Base-by-base conservation (phyloP, 768 basidiomycete species). In the Suillus americanus region DNA sequence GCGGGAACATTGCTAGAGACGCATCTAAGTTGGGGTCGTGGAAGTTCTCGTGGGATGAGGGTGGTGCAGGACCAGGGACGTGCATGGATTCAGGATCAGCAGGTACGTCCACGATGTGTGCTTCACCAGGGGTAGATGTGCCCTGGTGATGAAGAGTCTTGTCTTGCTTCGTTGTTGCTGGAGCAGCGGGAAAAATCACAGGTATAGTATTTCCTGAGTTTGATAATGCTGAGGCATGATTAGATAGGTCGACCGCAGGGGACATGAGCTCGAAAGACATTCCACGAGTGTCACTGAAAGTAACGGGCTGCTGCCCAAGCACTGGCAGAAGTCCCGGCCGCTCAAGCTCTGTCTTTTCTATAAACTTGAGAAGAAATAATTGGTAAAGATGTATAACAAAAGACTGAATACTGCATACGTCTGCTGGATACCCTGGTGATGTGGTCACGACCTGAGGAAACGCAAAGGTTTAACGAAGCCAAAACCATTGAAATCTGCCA, bases 351-450 rank as follows among this genome's bases (percentile, higher is more conserved):
- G 64, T 67, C 9, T 50, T 70, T 65, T 68, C 65, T 66, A 72
- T 66, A 66, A 75, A 67, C 75, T 76, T 60, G 6, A 13, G 37
- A 65, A 45, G 51, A 41, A 2, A 50, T 28, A 62, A 56, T 51
- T 45, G 48, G 65, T 57, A 53, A n/a, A 33, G 33, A 65, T 68
- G 69, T 23, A 43, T 8, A n/a, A 51, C 20, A 12, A 56, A 51
- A 38, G 40, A 45, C 54, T 45, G 33, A 54, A 37, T 48, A 5
- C 13, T 2, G 78, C 87, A 63, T 74, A 91, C 91, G 68, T 91
- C 82, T 76, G 73, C 76, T 7, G 91, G 91, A 69, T 82, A 81
- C 18, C 92, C 92, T 45, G 92, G 91, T 0, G 89, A 75, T 6
- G 88, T 92, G 7, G 85, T 65, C 9, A 90, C 75, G 46, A 88